Base-by-base conservation (phyloP, 495 filamentous ascomycete genomes). In the Talaromyces thailandensis region DNA sequence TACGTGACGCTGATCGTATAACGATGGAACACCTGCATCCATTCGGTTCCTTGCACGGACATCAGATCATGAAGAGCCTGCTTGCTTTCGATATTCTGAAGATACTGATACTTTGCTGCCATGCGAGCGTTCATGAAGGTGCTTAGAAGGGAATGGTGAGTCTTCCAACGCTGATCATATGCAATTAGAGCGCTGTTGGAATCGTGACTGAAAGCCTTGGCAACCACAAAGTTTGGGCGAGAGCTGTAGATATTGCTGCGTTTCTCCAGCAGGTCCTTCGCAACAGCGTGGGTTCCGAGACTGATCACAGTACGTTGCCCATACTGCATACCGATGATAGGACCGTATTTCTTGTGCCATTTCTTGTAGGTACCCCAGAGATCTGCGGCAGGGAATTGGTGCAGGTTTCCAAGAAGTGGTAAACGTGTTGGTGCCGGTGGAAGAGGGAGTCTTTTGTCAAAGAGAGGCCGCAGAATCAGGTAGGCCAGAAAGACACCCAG, bases 31-130 rank as follows among this genome's bases (percentile, higher is more conserved):
- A n/a, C n/a, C n/a, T n/a, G n/a, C n/a, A n/a, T n/a, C n/a, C n/a
- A n/a, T n/a, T n/a, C n/a, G n/a, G n/a, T n/a, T n/a, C n/a, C n/a
- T n/a, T n/a, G n/a, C n/a, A n/a, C n/a, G n/a, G 31, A 26, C 21
- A 62, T 66, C 14, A 73, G 62, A 52, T 73, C 69, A 28, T 64
- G 66, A 1, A 73, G 18, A 18, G 71, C 48, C 56, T 71, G 69
- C 35, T 64, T 73, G 25, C 64, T 63, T 57, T 73, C 71, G 8
- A 73, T 64, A 26, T 71, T 68, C 64, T 70, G 69, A 55, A 73
- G 58, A 4, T 68, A 64, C 56, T 70, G 65, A 32, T 68, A 70
- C 16, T 66, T 56, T 16, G 64, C 43, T 8, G 69, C 65, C 0
- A 64, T 64, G 11, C 58, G 60, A 3, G 58, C 60, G 0, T 66